A percentile compares a stretch with the other conserved stretches of the same genome.
These are phyloP conservation scores for Plasmodium knowlesi DNA, from an alignment of 169 alveolate species.

Conservation along the genomic window DNA sequence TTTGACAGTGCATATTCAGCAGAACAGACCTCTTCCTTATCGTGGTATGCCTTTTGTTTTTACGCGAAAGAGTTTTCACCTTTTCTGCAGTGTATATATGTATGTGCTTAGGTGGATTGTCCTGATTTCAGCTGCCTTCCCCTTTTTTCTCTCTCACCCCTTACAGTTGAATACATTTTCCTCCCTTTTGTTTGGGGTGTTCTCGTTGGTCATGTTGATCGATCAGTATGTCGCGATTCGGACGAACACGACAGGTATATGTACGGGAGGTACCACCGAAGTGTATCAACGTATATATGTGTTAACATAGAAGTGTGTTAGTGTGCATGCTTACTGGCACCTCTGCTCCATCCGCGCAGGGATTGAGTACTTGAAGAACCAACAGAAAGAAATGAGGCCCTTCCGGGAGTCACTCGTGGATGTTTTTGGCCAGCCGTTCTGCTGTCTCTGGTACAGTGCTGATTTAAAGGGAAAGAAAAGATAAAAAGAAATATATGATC, in stretches of 20 bases:
- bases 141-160: not conserved
- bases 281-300: not conserved
- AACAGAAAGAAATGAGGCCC: conserved; percentile 1
- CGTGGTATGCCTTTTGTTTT: conserved; percentile 1
- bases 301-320: not conserved
- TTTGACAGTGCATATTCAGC: conserved; percentile 31
- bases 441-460: conserved; percentile 18
- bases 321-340: not conserved
- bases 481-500: not conserved
- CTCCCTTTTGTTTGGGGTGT: conserved; percentile 57
- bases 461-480: not conserved
- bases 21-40: conserved; percentile 35
- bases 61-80: not conserved
- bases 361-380: conserved; percentile 53
- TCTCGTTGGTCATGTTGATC: conserved; percentile 54
- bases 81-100: not conserved
- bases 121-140: not conserved
- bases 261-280: not conserved
- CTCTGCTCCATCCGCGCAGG: not conserved
- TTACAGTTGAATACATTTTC: conserved; percentile 19
- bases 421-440: conserved; percentile 52
- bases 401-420: conserved; percentile 40
- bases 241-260: conserved; percentile 67
- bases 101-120: not conserved
- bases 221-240: conserved; percentile 61